Evolutionary conservation across 2,329 filamentous ascomycete species (phyloP).

Genomic region (Pseudogymnoascus verrucosus): DNA sequence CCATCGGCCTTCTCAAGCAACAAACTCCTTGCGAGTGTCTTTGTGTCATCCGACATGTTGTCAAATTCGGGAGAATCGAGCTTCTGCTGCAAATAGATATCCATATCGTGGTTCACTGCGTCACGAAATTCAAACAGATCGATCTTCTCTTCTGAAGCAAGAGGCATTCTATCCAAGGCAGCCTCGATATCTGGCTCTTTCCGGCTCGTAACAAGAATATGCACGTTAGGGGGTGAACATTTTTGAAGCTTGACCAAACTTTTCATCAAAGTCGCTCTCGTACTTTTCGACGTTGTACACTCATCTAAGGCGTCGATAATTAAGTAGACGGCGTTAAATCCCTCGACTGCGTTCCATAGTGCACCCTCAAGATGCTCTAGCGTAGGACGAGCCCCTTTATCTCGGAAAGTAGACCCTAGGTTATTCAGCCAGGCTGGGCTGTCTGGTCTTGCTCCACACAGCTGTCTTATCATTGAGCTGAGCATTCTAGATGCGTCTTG

Average conservation of each 20-base stretch:
- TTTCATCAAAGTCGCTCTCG: conserved; percentile 18
- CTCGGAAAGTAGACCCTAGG: background rate
- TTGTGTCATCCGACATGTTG: background rate
- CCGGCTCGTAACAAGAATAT: conserved; percentile 30
- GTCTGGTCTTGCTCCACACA: conserved; percentile 13
- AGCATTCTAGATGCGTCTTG: conserved; percentile 16
- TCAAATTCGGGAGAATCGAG: background rate
- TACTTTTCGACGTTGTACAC: background rate
- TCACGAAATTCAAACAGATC: background rate
- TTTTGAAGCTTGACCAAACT: conserved; percentile 21
- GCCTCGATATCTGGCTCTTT: conserved; percentile 28
- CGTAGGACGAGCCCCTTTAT: conserved; percentile 3
- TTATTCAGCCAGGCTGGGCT: conserved; percentile 9
- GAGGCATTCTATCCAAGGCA: conserved; percentile 12
- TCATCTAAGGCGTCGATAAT: conserved; percentile 18
- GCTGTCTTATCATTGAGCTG: conserved; percentile 18
- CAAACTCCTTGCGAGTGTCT: background rate
- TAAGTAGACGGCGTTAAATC: conserved; percentile 12
- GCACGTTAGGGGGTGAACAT: conserved; percentile 21
- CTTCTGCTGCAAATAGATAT: background rate
- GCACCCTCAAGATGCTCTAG: conserved; percentile 2
- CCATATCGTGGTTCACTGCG: background rate
- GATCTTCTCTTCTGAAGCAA: background rate
- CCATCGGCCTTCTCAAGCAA: conserved; percentile 11
- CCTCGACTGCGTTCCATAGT: conserved; percentile 5